Conservation (phyloP, 1,284 basidiomycete genomes). For the Puccinia horiana region DNA sequence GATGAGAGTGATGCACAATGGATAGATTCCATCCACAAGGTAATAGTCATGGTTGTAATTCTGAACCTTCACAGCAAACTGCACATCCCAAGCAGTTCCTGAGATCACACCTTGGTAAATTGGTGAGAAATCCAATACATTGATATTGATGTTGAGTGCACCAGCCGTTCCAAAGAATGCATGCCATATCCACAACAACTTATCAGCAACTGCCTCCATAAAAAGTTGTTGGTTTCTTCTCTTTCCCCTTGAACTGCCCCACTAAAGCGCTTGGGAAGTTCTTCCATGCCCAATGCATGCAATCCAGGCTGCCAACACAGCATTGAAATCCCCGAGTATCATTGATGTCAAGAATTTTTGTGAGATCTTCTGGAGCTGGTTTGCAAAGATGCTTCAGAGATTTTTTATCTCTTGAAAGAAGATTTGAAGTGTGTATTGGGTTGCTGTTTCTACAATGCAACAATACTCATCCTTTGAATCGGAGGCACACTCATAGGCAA, state of each 20-base stretch:
- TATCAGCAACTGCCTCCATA: conserved; percentile 23
- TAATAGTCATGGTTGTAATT: conserved; percentile 8
- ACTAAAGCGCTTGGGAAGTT: conserved; percentile 6
- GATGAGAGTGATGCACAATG: neutral
- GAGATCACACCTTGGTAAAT: neutral
- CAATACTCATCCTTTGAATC: neutral
- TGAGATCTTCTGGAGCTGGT: neutral
- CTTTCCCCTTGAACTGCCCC: conserved; percentile 19
- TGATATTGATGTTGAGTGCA: conserved; percentile 8
- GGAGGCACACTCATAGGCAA: neutral
- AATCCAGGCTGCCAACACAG: conserved; percentile 9
- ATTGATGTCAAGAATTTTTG: neutral
- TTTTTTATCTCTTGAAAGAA: neutral
- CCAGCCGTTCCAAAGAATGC: conserved; percentile 10
- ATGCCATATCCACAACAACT: conserved; percentile 12
- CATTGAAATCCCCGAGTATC: conserved; percentile 1
- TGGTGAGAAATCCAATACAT: neutral
- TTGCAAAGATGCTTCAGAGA: neutral
- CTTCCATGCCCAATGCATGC: conserved; percentile 39
- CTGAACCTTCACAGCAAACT: neutral
- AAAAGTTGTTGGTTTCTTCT: conserved; percentile 21
- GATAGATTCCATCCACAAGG: conserved; percentile 12
- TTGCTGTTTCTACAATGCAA: neutral
- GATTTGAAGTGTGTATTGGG: neutral
- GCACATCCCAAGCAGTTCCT: neutral